Evolutionary conservation across 1,284 basidiomycete genomes (phyloP).

Genomic region (Wallemia hederae): DNA sequence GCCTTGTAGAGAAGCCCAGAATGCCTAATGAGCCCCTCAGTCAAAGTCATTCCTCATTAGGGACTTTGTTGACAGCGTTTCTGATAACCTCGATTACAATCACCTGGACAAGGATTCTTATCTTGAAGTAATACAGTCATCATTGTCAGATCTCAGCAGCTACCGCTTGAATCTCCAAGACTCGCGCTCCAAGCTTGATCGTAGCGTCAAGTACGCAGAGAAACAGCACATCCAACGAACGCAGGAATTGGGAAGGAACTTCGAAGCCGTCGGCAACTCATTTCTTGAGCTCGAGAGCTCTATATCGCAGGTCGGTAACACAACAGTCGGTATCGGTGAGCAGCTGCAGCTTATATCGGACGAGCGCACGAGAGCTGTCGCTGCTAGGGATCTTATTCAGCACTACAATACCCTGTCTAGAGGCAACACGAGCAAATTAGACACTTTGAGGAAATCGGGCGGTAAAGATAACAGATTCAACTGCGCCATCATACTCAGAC

Average conservation of each 20-base stretch:
- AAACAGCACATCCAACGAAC: constrained; percentile 82
- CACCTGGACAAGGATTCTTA: neutral
- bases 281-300: constrained; percentile 6
- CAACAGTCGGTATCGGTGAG: constrained; percentile 87
- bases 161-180: constrained; percentile 63
- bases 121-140: constrained; percentile 21
- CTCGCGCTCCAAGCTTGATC: constrained; percentile 69
- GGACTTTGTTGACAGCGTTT: neutral
- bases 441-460: constrained; percentile 44
- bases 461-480: constrained; percentile 44
- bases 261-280: constrained; percentile 24
- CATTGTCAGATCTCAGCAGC: constrained; percentile 56
- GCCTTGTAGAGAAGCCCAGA: neutral
- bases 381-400: constrained; percentile 76
- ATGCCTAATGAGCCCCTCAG: neutral
- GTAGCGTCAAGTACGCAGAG: constrained; percentile 64
- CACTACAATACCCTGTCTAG: constrained; percentile 80
- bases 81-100: neutral
- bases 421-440: constrained; percentile 47
- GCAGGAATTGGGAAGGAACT: constrained; percentile 64
- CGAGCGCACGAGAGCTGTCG: constrained; percentile 70
- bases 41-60: neutral
- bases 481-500: constrained; percentile 63
- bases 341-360: constrained; percentile 86
- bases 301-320: constrained; percentile 78